These are phyloP conservation scores for Hypholoma fasciculare DNA, from an alignment of 768 basidiomycete species.

Conservation along the genomic window DNA sequence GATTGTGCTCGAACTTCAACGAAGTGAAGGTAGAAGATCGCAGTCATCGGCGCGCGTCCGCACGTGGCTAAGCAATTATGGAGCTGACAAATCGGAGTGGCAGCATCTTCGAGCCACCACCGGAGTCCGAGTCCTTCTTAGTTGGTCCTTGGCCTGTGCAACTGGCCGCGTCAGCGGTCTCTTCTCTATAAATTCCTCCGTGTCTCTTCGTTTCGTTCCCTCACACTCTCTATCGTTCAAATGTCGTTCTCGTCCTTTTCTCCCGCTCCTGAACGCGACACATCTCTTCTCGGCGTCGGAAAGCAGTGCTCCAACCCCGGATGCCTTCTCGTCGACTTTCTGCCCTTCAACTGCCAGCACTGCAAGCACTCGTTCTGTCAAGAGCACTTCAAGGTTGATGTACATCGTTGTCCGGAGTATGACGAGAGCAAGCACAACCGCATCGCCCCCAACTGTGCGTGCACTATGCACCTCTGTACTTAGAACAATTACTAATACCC, in stretches of 20 bases:
- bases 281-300: slow-evolving; percentile 66
- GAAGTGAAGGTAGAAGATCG: slow-evolving; percentile 8
- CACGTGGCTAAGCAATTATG: not conserved
- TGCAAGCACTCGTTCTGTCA: slow-evolving; percentile 72
- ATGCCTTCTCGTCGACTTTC: slow-evolving; percentile 78
- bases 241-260: slow-evolving; percentile 17
- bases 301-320: slow-evolving; percentile 67
- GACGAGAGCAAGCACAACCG: slow-evolving; percentile 73
- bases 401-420: slow-evolving; percentile 69
- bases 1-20: slow-evolving; percentile 2
- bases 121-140: not conserved
- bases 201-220: slow-evolving; percentile 9
- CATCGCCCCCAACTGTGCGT: slow-evolving; percentile 74
- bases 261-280: slow-evolving; percentile 38
- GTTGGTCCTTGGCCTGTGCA: slow-evolving; percentile 5
- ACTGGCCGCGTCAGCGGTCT: slow-evolving; percentile 24
- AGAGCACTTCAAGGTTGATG: slow-evolving; percentile 73
- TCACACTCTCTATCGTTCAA: slow-evolving; percentile 9
- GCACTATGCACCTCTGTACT: not conserved
- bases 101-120: not conserved
- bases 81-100: slow-evolving; percentile 11
- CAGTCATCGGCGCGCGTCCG: not conserved
- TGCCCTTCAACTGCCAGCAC: slow-evolving; percentile 86
- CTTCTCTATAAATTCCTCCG: slow-evolving; percentile 12
- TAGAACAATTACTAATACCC: not conserved